Conservation (phyloP, 2,329 filamentous ascomycete genomes). For the Thelonectria discophora region DNA sequence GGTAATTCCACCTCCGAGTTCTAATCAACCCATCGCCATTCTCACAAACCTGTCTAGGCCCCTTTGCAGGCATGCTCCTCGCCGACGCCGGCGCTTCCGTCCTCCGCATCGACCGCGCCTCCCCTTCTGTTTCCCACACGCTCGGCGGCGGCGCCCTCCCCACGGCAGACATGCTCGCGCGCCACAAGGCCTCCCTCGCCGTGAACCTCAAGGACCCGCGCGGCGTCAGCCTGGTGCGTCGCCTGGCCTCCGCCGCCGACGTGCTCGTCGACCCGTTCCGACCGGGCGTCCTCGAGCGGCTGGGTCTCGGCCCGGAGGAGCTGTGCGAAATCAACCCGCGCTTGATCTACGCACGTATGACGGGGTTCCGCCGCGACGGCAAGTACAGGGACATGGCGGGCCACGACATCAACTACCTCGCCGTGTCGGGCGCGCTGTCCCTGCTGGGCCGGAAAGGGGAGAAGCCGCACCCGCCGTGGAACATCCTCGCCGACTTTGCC, state of each 20-base stretch:
- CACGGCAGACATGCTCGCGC: slow-evolving; percentile 78
- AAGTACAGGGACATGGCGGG: slow-evolving; percentile 89
- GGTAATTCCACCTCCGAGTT: no score
- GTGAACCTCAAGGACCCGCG: slow-evolving; percentile 77
- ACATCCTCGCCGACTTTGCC: slow-evolving; percentile 90
- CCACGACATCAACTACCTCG: slow-evolving; percentile 96
- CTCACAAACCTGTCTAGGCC: slow-evolving; percentile 68
- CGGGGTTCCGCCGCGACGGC: slow-evolving; percentile 88
- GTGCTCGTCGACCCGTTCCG: slow-evolving; percentile 93
- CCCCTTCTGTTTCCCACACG: slow-evolving; percentile 52
- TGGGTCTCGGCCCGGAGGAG: slow-evolving; percentile 77
- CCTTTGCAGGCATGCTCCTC: slow-evolving; percentile 88
- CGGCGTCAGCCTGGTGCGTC: slow-evolving; percentile 72
- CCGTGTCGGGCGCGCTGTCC: slow-evolving; percentile 80
- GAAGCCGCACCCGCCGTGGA: slow-evolving; percentile 80
- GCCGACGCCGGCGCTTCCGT: slow-evolving; percentile 90
- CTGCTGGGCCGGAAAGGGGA: slow-evolving; percentile 76
- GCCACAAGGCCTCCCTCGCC: slow-evolving; percentile 81
- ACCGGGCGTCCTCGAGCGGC: slow-evolving; percentile 86
- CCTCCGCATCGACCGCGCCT: slow-evolving; percentile 81
- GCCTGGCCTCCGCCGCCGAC: slow-evolving; percentile 76
- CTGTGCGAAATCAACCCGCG: slow-evolving; percentile 75
- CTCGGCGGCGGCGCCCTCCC: slow-evolving; percentile 48
- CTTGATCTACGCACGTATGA: slow-evolving; percentile 85
- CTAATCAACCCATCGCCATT: no score